Evolutionary conservation across 2,329 filamentous ascomycete species (phyloP).

Genomic region (Xylaria sp.): DNA sequence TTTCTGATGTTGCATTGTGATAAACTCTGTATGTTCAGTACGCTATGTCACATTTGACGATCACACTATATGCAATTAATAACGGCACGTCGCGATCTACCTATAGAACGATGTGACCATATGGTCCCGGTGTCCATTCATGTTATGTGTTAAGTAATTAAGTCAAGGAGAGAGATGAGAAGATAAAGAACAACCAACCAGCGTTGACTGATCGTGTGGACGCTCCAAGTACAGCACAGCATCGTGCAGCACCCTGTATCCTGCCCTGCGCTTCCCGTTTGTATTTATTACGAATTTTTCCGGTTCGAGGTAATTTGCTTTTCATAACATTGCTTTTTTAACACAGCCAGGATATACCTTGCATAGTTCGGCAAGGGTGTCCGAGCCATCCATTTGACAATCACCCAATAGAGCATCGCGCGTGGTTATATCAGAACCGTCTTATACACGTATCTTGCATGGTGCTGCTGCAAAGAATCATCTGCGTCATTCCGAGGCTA

Average conservation of each 20-base stretch:
- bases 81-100: conserved; percentile 29
- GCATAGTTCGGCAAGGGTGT: conserved; percentile 41
- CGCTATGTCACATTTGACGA: conserved; percentile 40
- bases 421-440: conserved; percentile 24
- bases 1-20: conserved; percentile 33
- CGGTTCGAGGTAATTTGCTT: conserved; percentile 42
- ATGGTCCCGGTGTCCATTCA: conserved; percentile 3
- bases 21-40: conserved; percentile 21
- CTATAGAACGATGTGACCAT: conserved; percentile 23
- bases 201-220: conserved; percentile 8
- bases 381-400: conserved; percentile 31
- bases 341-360: conserved; percentile 27
- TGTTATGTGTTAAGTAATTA: background rate
- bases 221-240: background rate
- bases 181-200: background rate
- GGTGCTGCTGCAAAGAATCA: conserved; percentile 38
- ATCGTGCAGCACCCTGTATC: conserved; percentile 7
- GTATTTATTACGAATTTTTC: conserved; percentile 27
- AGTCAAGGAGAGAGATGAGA: conserved; percentile 13
- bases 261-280: conserved; percentile 2
- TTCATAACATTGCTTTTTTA: conserved; percentile 38
- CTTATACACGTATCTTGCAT: conserved; percentile 32
- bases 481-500: conserved; percentile 35
- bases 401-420: conserved; percentile 11
- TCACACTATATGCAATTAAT: conserved; percentile 37